Evolutionary conservation across 768 basidiomycete species (phyloP).

Genomic region (Amanita brunnescens): DNA sequence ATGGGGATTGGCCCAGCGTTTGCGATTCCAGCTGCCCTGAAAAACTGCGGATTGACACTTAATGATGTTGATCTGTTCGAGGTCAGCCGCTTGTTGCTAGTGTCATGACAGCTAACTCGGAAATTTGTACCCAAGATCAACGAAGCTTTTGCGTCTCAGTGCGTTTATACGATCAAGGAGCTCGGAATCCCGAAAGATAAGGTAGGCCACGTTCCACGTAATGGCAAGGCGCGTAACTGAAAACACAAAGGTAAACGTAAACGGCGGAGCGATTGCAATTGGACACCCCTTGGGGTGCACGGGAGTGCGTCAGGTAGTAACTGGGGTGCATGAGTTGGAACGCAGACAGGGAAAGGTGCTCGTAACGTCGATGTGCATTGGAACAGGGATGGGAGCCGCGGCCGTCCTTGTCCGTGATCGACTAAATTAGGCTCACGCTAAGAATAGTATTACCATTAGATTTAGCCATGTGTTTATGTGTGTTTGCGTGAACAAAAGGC

Average conservation of each 20-base stretch:
- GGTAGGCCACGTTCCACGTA: constrained; percentile 14
- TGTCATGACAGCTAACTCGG: background rate
- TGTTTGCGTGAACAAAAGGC: background rate
- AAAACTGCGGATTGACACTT: constrained; percentile 53
- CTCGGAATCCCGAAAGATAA: constrained; percentile 41
- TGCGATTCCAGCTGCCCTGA: constrained; percentile 75
- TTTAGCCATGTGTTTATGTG: background rate
- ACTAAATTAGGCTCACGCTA: background rate
- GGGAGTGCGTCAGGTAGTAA: constrained; percentile 79
- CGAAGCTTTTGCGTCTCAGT: constrained; percentile 85
- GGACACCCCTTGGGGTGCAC: constrained; percentile 81
- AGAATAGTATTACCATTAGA: background rate
- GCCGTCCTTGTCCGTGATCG: constrained; percentile 59
- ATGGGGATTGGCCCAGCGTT: constrained; percentile 84
- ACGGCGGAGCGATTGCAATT: constrained; percentile 85
- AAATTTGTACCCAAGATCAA: constrained; percentile 60
- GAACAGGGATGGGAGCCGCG: constrained; percentile 89
- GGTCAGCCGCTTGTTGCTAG: constrained; percentile 27
- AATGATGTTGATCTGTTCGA: constrained; percentile 77
- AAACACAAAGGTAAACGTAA: constrained; percentile 60
- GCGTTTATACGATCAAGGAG: constrained; percentile 60
- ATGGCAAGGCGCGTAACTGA: background rate
- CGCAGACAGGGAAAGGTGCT: constrained; percentile 68
- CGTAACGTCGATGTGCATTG: constrained; percentile 86
- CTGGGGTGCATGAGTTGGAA: constrained; percentile 67